Base-by-base conservation (phyloP, 176 grass and related monocot species). In the Paspalum vaginatum region DNA sequence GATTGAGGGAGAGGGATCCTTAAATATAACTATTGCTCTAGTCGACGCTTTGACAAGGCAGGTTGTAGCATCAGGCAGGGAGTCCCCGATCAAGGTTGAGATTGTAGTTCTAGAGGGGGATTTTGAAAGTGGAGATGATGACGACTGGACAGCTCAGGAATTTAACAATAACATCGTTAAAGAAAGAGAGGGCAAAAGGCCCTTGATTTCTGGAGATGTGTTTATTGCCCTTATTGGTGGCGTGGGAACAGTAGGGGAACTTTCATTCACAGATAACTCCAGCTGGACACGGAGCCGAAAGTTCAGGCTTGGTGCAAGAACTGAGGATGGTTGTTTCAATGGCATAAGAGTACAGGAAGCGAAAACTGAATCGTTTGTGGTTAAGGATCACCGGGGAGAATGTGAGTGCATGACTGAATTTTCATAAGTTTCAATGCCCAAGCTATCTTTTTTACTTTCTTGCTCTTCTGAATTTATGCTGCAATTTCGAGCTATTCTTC, bases 321-420 rank as follows among this genome's bases (percentile, higher is more conserved):
- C 82, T 60, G 90, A 83, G 61, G 90, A 98, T 74, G 96, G 92
- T 54, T 92, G 12, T 81, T 91, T 80, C 55, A 93, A 89, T 42
- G 88, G 95, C 9, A 41, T 86, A 78, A 87, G 92, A 83, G 86
- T 98, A 78, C 85, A 41, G 58, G 95, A 98, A 89, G 95, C 95
- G 72, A 90, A 85, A 74, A 88, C 90, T 8, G 92, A 95, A 57
- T 75, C 92, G 52, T 98, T 98, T 84, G 76, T 93, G 81, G 92
- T 98, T 44, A 99, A 98, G 79, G 96, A 98, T 63, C 96, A 98
- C 75, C 96, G 96, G 77, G 96, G 96, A 81, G 96, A 98, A 83
- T 88, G 96, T 98, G 84, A 95, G 92, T 94, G 77, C 67, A 54
- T 21, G 16, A 64, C 85, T 71, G 55, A 43, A 53, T 63, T 25